Conservation (phyloP, 2,329 filamentous ascomycete genomes). For the Dactylellina cionopaga region DNA sequence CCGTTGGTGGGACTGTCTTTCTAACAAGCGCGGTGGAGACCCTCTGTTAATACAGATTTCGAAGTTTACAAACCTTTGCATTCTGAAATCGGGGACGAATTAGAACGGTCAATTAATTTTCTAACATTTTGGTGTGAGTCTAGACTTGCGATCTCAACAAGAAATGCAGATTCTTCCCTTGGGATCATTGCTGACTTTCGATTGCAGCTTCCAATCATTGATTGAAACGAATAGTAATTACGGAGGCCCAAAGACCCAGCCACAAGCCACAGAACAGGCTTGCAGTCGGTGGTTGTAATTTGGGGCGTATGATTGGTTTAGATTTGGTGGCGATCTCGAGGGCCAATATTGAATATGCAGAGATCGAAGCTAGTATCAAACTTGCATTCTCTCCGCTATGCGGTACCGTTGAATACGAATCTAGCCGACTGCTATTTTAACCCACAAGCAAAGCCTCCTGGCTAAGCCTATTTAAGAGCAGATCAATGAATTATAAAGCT, state of each 20-base stretch:
- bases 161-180: too few relatives aligned
- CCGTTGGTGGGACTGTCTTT: neutral
- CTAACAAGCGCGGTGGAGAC: too few relatives aligned
- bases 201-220: too few relatives aligned
- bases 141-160: too few relatives aligned
- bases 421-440: neutral
- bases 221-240: too few relatives aligned
- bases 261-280: too few relatives aligned
- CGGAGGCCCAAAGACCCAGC: neutral
- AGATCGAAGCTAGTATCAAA: constrained; percentile 36
- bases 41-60: too few relatives aligned
- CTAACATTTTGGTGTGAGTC: too few relatives aligned
- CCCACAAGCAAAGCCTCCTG: neutral
- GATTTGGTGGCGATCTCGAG: constrained; percentile 23
- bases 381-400: neutral
- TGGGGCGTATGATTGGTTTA: constrained; percentile 21
- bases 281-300: neutral
- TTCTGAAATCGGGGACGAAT: too few relatives aligned
- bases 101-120: too few relatives aligned
- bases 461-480: neutral
- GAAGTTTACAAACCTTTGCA: too few relatives aligned
- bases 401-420: constrained; percentile 20
- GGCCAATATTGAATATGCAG: neutral
- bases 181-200: too few relatives aligned
- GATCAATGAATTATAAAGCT: neutral